Evolutionary conservation across 106 monocot genomes (phyloP), one percentile per base, ranked within the genome.

Genomic region (Gastrodia elata): DNA sequence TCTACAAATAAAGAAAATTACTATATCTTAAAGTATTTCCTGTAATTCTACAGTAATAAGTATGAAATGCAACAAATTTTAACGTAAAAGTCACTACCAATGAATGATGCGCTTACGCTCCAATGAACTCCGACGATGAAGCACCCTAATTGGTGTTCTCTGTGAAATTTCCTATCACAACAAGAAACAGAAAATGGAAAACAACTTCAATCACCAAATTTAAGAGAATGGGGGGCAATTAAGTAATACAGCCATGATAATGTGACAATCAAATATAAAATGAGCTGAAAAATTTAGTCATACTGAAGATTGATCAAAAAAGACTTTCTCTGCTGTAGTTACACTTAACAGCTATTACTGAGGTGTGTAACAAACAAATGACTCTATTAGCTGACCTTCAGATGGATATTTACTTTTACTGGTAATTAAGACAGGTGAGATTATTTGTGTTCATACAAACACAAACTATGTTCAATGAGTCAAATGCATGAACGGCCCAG

Each of bases 121-220:
- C 75, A 98, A 68, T 73, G 90, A 91, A 65, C 97, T 98, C 77
- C 97, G 74, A 28, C 97, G 87, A 82, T 98, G 97, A 78, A 98
- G 90, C 34, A 98, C 93, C 70, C 97, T 84, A 46, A 98, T 68
- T 55, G 97, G 97, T 0, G 97, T 98, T 44, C 43, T 91, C 77
- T 98, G 97, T 28, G 71, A 38, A 61, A 98, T 91, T 36, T 93
- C 93, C 97, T 96, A 69, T 20, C 40, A 69, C 26, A 13, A 4
- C 38, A 32, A 69, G 11, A 69, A 20, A 26, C 1, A 9, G 1
- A 67, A 67, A 38, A 32, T 13, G 13, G 13, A 14, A 26, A 20
- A 36, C 16, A 16, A 20, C 20, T 37, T 38, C 37, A 67, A n/a
- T 36, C 15, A 67, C 0, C 27, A 64, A 20, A 67, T 36, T 36